Evolutionary conservation across 441 rosid species (phyloP).

Genomic region (Croton laevigatus): DNA sequence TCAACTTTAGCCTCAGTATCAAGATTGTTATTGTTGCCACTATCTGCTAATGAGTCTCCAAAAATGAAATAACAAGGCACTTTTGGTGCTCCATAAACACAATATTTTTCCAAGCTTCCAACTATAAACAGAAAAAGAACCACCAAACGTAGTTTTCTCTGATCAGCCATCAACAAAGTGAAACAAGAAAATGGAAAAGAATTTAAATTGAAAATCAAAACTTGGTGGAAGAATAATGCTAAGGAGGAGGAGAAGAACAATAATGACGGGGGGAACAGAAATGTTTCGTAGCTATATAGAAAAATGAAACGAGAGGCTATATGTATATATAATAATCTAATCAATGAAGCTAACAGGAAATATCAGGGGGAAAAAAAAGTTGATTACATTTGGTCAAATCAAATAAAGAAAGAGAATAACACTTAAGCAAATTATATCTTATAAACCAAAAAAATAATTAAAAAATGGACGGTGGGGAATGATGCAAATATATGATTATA

Average conservation of each 20-base stretch:
- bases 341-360: background rate
- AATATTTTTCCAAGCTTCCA: background rate
- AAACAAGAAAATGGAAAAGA: background rate
- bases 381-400: background rate
- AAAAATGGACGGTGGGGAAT: too few relatives aligned
- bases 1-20: constrained; percentile 24
- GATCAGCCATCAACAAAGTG: background rate
- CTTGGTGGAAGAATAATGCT: background rate
- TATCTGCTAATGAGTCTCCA: constrained; percentile 41
- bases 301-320: background rate
- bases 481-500: too few relatives aligned
- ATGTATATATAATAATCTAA: too few relatives aligned
- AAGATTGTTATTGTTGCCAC: constrained; percentile 40
- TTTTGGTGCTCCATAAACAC: constrained; percentile 12
- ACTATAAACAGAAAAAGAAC: background rate
- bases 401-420: background rate
- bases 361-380: background rate
- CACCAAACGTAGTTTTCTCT: background rate
- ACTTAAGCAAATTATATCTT: too few relatives aligned
- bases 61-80: constrained; percentile 47
- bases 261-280: background rate
- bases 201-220: background rate
- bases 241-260: background rate
- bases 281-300: background rate
- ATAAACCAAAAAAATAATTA: too few relatives aligned